Evolutionary conservation across 129 eudicot species (phyloP), one percentile per base, ranked within the genome.

Genomic region (Helianthus tuberosus): DNA sequence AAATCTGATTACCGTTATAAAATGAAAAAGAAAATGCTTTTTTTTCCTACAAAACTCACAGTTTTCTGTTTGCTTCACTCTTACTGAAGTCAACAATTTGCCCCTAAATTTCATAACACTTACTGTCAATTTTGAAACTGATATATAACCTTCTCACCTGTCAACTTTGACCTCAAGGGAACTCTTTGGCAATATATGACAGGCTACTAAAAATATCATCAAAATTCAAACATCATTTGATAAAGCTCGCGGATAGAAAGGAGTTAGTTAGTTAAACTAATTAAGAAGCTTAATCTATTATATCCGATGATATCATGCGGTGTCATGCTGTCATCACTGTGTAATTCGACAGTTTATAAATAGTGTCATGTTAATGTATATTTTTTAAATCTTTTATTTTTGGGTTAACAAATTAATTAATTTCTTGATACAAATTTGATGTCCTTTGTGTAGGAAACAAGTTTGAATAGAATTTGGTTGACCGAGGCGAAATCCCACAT

Each of bases 401-500:
- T 1, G 52, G 66, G 47, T 77, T 61, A 60, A 49, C 71, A 69
- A 20, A 20, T 20, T 20, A 20, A 58, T 70, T 62, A 77, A 65
- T 77, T 69, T 77, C 75, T 58, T 76, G 69, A 44, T 67, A 8
- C 59, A 67, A 23, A 55, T 1, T 64, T 77, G 41, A 60, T 69
- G 71, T 50, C 41, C 57, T 69, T 25, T 62, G 14, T 68, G 53
- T 78, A 47, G 66, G 72, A 66, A 64, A 75, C 67, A 75, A 66
- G 58, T 43, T 54, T 41, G 41, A 57, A 64, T 55, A 57, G 16
- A 27, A 64, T 71, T 64, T 78, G 57, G 77, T 78, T 64, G 73
- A 52, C 82, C 77, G 11, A 53, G 62, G 60, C 11, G 77, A 78
- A 71, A 63, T 71, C 61, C 68, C 82, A 79, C 83, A 79, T 72